Percentiles rank a stretch among this genome's conserved stretches.
phyloP scores from a whole-genome alignment of 108 stramenopile genomes.

The Cyclostephanos tholiformis region DNA sequence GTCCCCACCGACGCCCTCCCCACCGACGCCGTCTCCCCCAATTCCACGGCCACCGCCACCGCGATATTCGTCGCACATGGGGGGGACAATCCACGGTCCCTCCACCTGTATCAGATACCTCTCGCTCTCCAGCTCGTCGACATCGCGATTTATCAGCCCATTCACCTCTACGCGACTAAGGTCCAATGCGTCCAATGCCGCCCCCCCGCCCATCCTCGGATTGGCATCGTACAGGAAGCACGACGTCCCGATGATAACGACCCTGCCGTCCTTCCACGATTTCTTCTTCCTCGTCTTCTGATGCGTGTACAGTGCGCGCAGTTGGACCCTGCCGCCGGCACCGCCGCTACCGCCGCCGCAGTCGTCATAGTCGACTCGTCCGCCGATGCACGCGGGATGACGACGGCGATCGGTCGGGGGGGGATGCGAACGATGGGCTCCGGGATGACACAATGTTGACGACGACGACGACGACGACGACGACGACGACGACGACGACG shows the following conservation, averaged over 20 bases:
- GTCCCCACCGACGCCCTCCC: background rate
- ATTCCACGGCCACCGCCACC: background rate
- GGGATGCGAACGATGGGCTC: background rate
- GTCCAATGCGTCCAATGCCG: slow-evolving; percentile 54
- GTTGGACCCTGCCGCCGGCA: slow-evolving; percentile 12
- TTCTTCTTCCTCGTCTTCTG: slow-evolving; percentile 87
- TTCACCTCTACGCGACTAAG: slow-evolving; percentile 19
- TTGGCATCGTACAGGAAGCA: slow-evolving; percentile 59
- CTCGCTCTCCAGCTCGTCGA: slow-evolving; percentile 24
- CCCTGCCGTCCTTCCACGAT: slow-evolving; percentile 77
- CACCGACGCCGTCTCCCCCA: background rate
- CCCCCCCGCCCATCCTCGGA: slow-evolving; percentile 51
- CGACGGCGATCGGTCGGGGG: background rate
- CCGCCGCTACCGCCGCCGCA: background rate
- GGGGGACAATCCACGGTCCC: slow-evolving; percentile 21
- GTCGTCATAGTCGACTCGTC: background rate
- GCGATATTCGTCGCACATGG: background rate
- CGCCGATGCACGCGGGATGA: background rate
- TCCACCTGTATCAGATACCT: slow-evolving; percentile 51
- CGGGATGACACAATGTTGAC: background rate
- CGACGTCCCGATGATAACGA: slow-evolving; percentile 37
- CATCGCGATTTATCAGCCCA: background rate
- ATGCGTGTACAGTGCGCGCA: slow-evolving; percentile 64
- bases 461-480: too few species aligned
- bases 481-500: too few species aligned